Conservation (phyloP, 2,329 filamentous ascomycete genomes). For the Didymella arachidicola region DNA sequence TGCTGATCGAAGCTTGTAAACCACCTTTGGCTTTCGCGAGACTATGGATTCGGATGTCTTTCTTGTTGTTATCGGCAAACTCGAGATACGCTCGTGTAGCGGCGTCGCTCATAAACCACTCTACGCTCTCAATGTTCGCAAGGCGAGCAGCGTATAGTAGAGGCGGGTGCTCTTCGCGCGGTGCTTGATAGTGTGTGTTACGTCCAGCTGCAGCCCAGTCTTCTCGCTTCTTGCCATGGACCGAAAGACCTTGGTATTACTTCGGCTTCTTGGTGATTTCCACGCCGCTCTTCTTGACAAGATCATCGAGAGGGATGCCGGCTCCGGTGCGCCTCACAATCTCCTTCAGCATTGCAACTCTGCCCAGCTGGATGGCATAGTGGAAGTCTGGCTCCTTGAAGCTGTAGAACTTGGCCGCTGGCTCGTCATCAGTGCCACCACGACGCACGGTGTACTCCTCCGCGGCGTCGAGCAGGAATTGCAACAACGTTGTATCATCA, state of each 20-base stretch:
- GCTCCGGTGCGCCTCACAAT: slow-evolving; percentile 72
- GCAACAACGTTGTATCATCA: slow-evolving; percentile 29
- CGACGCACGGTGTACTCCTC: slow-evolving; percentile 26
- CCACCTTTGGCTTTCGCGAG: slow-evolving; percentile 67
- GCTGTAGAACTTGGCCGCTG: slow-evolving; percentile 22
- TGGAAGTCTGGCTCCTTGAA: slow-evolving; percentile 27
- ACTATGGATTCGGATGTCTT: slow-evolving; percentile 69
- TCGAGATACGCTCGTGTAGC: slow-evolving; percentile 73
- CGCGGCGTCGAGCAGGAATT: slow-evolving; percentile 26
- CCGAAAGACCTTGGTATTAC: slow-evolving; percentile 71
- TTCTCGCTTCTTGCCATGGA: slow-evolving; percentile 75
- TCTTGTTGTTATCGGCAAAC: slow-evolving; percentile 68
- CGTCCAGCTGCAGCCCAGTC: slow-evolving; percentile 67
- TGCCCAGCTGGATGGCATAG: slow-evolving; percentile 56
- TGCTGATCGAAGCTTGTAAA: slow-evolving; percentile 68
- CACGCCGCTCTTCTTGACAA: slow-evolving; percentile 71
- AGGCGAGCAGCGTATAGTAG: slow-evolving; percentile 65
- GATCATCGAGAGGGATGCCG: slow-evolving; percentile 71
- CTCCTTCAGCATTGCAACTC: slow-evolving; percentile 65
- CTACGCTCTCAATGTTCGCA: slow-evolving; percentile 71
- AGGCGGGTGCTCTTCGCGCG: slow-evolving; percentile 56
- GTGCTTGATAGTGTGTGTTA: slow-evolving; percentile 13
- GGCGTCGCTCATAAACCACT: slow-evolving; percentile 79
- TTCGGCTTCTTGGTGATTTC: slow-evolving; percentile 70
- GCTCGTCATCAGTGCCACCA: slow-evolving; percentile 22